phyloP scores from a whole-genome alignment of 306 rosid genomes.

The Styphnolobium japonicum region DNA sequence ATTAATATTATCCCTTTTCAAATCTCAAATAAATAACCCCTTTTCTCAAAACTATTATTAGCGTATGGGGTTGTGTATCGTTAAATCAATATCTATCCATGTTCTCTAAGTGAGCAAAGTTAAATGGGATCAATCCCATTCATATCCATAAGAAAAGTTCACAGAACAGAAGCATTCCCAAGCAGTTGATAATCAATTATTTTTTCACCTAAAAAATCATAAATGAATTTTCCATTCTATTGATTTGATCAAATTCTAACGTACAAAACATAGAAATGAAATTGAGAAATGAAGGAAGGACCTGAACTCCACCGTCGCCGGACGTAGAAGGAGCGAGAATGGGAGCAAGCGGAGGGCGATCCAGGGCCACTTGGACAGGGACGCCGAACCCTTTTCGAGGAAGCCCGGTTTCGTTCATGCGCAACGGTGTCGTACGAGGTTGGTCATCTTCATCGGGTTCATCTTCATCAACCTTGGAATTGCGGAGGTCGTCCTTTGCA shows the following conservation, averaged over 20 bases:
- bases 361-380: slow-evolving; percentile 61
- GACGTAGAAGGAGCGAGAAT: slow-evolving; percentile 58
- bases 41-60: no score
- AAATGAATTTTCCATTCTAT: no score
- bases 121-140: not conserved
- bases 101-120: not conserved
- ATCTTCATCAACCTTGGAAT: slow-evolving; percentile 40
- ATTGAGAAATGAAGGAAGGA: not conserved
- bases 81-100: not conserved
- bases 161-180: not conserved
- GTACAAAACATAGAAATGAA: no score
- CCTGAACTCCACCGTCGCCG: slow-evolving; percentile 87
- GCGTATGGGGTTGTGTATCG: not conserved
- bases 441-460: slow-evolving; percentile 38
- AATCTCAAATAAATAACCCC: not conserved
- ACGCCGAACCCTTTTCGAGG: slow-evolving; percentile 77
- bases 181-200: no score
- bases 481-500: slow-evolving; percentile 50
- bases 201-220: no score
- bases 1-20: no score
- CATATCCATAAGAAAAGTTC: not conserved
- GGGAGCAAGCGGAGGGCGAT: slow-evolving; percentile 60
- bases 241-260: no score
- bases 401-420: slow-evolving; percentile 47
- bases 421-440: slow-evolving; percentile 30